Evolutionary conservation across 164 flowering plant species (phyloP).

Genomic region (Stephania cephalantha): DNA sequence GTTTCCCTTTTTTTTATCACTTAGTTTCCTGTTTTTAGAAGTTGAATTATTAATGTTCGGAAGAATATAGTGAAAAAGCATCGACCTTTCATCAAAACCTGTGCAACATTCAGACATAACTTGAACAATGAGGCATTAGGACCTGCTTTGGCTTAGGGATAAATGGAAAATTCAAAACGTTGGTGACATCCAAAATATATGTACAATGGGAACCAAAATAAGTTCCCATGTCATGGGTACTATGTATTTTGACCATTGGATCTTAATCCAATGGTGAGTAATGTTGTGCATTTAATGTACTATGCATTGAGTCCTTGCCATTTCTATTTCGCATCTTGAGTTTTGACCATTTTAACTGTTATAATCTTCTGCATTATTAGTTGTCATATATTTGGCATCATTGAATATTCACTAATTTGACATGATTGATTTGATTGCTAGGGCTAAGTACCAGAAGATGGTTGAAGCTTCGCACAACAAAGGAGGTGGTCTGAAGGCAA

Average conservation of each 20-base stretch:
- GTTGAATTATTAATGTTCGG: neutral
- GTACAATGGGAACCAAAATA: too few species aligned
- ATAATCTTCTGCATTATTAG: neutral
- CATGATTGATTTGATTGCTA: slow-evolving; percentile 16
- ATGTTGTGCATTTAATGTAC: too few species aligned
- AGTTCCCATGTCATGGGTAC: too few species aligned
- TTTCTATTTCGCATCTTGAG: neutral
- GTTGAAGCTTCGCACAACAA: slow-evolving; percentile 93
- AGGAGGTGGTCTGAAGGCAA: slow-evolving; percentile 66
- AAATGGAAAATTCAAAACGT: too few species aligned
- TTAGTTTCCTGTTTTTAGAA: neutral
- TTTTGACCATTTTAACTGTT: neutral
- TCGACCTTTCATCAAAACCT: neutral
- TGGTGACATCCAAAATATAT: too few species aligned
- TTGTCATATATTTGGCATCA: neutral
- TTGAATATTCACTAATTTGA: neutral
- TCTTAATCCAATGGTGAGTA: too few species aligned
- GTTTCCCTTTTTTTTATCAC: neutral
- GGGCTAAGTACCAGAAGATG: slow-evolving; percentile 99
- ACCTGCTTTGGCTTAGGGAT: too few species aligned
- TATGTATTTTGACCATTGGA: too few species aligned
- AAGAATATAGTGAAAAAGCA: neutral
- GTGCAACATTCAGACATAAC: too few species aligned
- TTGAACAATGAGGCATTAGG: too few species aligned
- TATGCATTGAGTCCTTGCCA: too few species aligned